These are phyloP conservation scores for Fusarium robinianum DNA, from an alignment of 2,329 filamentous ascomycete species.

Conservation along the genomic window DNA sequence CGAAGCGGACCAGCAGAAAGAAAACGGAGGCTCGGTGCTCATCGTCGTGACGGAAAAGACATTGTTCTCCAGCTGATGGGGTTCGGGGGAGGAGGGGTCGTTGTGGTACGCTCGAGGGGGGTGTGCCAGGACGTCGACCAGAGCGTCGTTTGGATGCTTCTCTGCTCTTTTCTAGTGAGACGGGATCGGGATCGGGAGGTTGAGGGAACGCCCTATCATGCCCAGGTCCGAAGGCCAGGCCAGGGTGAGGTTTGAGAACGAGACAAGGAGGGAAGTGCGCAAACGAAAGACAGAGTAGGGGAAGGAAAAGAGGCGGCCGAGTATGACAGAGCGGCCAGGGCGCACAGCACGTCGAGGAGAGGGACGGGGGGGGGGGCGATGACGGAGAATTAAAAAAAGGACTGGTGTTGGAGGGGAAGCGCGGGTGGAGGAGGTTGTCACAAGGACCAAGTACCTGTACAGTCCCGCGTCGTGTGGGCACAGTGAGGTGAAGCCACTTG, in stretches of 20 bases:
- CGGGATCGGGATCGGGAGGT: constrained; percentile 16
- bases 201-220: constrained; percentile 23
- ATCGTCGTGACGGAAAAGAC: constrained; percentile 55
- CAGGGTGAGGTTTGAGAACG: constrained; percentile 7
- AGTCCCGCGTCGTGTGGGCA: constrained; percentile 16
- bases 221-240: constrained; percentile 23
- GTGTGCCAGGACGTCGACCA: not conserved
- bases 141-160: not conserved
- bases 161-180: constrained; percentile 21
- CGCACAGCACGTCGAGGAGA: constrained; percentile 26
- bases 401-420: constrained; percentile 27
- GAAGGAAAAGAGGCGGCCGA: constrained; percentile 7
- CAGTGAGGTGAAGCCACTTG: constrained; percentile 21
- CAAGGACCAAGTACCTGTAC: constrained; percentile 27
- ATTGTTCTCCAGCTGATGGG: constrained; percentile 39
- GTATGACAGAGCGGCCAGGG: constrained; percentile 20
- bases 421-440: constrained; percentile 29
- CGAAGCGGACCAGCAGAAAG: constrained; percentile 55
- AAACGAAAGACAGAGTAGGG: constrained; percentile 12
- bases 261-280: constrained; percentile 2
- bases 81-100: constrained; percentile 22
- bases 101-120: constrained; percentile 11
- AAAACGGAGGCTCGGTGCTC: constrained; percentile 57
- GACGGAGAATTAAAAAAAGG: constrained; percentile 20
- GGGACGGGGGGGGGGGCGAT: constrained; percentile 26